phyloP scores from a whole-genome alignment of 2,329 filamentous ascomycete genomes.

The Trichocomaceae sp. region DNA sequence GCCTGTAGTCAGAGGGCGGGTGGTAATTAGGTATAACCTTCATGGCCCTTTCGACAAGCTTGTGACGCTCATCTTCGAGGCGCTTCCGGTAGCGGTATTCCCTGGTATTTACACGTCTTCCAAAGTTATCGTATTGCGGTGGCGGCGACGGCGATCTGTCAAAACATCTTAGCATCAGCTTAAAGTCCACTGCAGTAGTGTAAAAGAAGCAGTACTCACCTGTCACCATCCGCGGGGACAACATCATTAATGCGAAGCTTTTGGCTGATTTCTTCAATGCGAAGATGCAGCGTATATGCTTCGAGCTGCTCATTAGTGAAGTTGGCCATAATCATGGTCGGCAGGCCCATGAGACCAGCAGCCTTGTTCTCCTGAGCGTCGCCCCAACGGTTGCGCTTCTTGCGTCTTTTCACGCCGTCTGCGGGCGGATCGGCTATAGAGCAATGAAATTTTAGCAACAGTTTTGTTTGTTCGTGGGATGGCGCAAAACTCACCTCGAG shows the following conservation, averaged over 20 bases:
- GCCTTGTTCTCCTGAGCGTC: conserved; percentile 98
- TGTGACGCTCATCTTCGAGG: conserved; percentile 97
- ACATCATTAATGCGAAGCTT: conserved; percentile 99
- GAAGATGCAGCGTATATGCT: conserved; percentile 90
- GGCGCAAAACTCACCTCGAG: conserved; percentile 55
- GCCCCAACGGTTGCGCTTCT: conserved; percentile 98
- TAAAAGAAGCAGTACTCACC: conserved; percentile 52
- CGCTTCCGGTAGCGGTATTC: conserved; percentile 98
- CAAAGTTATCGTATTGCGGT: conserved; percentile 98
- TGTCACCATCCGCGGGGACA: conserved; percentile 89
- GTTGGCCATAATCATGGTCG: conserved; percentile 90
- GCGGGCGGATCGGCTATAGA: conserved; percentile 43
- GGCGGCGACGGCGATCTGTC: conserved; percentile 85
- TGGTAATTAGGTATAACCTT: conserved; percentile 99
- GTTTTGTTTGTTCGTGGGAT: not conserved
- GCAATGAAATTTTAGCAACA: not conserved
- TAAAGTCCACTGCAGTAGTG: conserved; percentile 16
- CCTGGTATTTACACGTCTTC: conserved; percentile 97
- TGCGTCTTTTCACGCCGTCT: conserved; percentile 80
- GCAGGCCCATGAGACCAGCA: conserved; percentile 92
- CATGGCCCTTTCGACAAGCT: conserved; percentile 97
- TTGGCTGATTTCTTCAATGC: conserved; percentile 98
- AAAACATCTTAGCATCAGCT: conserved; percentile 5
- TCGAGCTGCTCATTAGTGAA: conserved; percentile 99
- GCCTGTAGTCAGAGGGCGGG: conserved; percentile 94